These are phyloP conservation scores for Boletus rubroflammeus DNA, from an alignment of 768 basidiomycete genomes.

Conservation along the genomic window DNA sequence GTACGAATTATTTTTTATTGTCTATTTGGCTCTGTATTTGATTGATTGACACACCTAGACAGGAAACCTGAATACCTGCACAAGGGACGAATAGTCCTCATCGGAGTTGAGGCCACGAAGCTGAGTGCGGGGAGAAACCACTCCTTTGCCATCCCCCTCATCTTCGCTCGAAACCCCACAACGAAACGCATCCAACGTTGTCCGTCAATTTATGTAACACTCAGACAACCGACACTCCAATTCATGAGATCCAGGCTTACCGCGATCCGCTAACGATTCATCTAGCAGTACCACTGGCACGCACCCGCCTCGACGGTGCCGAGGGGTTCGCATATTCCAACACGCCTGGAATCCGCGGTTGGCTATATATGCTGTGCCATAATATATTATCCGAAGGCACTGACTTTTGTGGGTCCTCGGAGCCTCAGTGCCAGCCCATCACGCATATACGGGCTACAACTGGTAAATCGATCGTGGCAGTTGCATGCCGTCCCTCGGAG, in stretches of 20 bases:
- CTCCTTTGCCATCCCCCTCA: background rate
- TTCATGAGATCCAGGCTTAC: no score
- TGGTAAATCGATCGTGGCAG: background rate
- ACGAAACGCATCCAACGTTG: background rate
- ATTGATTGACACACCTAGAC: no score
- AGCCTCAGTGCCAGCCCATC: background rate
- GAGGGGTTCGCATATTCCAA: no score
- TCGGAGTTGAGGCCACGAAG: no score
- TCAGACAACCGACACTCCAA: background rate
- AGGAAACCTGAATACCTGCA: background rate
- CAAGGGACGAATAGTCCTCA: no score
- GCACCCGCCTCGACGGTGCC: no score
- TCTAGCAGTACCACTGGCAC: no score
- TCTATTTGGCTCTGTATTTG: no score
- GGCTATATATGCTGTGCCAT: background rate
- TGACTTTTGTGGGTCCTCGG: background rate
- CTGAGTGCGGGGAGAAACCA: no score
- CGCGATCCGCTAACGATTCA: no score
- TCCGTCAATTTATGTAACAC: background rate
- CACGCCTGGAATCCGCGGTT: background rate
- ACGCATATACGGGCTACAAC: background rate
- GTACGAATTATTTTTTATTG: no score
- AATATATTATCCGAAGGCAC: background rate
- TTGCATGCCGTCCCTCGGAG: background rate
- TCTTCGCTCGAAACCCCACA: no score